Base-by-base conservation (phyloP, 768 basidiomycete species). In the Wakefieldia striispora region DNA sequence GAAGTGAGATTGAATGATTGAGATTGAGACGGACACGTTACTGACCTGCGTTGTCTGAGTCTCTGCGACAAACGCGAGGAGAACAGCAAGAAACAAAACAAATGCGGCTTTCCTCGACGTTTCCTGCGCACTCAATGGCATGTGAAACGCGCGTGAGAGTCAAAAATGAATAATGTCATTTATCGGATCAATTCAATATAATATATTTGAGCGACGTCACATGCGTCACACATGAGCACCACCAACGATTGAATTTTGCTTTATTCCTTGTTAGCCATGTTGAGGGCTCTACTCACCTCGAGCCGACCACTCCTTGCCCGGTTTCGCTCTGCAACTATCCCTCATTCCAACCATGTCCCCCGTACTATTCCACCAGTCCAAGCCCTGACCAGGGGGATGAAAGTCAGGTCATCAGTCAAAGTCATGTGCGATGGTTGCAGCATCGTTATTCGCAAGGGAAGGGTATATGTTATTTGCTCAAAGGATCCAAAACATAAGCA, bases 401-500 rank as follows among this genome's bases (percentile, higher is more conserved):
- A 99, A 76, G 94, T 98, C 51, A 83, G 95, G 55, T 88, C 91
- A 20, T 91, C 91, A 4, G 91, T 98, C 59, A 97, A 95, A 74
- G 72, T 82, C 45, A 89, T 95, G 83, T 99, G 95, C 69, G 92
- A 94, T 53, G 91, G 93, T 12, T 99, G 95, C 72, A 83, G 76
- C 56, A 73, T 95, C 41, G 95, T 97, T 31, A 80, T 78, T 69
- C 75, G 95, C 61, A 93, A 97, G 68, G 94, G 94, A 39, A 83
- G 87, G 60, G 81, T 97, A 31, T 97, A 95, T 70, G 84, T 97
- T 38, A 81, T 97, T 21, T 98, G 95, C 69, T 83, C 83, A 16
- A 91, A 90, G 66, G 92, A 98, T 60, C 91, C 95, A 3, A 97
- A 95, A 67, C 95, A 98, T 67, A 97, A 97, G 70, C 95, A 97